A percentile compares a stretch with the other conserved stretches of the same genome.
These are phyloP conservation scores for Rhizodiscina lignyota DNA, from an alignment of 495 filamentous ascomycete species.

Conservation along the genomic window DNA sequence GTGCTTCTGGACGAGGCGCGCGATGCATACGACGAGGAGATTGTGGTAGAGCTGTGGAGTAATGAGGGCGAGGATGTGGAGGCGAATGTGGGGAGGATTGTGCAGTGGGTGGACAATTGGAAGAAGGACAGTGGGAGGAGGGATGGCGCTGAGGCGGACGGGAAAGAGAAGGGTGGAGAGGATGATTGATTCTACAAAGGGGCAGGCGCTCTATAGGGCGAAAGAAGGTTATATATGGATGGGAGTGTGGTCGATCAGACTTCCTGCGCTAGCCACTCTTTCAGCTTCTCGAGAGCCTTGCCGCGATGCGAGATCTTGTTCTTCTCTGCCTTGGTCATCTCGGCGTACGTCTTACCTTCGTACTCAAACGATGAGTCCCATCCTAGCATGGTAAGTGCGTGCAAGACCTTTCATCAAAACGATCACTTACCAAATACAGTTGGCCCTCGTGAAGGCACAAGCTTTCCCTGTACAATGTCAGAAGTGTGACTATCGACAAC, in stretches of 20 bases:
- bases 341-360: slow-evolving; percentile 84
- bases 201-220: no score
- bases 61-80: slow-evolving; percentile 71
- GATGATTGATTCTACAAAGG: no score
- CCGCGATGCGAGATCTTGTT: slow-evolving; percentile 84
- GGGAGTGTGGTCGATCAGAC: no score
- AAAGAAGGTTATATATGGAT: no score
- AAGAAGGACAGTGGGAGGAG: slow-evolving; percentile 36
- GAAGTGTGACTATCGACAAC: no score
- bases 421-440: slow-evolving; percentile 57
- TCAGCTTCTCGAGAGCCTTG: slow-evolving; percentile 71
- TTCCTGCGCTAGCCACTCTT: slow-evolving; percentile 51
- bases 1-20: slow-evolving; percentile 80
- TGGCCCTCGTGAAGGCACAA: slow-evolving; percentile 61
- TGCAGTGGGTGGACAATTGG: slow-evolving; percentile 70
- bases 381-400: slow-evolving; percentile 26
- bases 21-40: slow-evolving; percentile 72
- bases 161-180: background rate
- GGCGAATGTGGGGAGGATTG: slow-evolving; percentile 68
- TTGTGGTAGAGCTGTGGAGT: slow-evolving; percentile 80
- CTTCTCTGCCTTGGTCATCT: slow-evolving; percentile 89
- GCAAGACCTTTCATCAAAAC: slow-evolving; percentile 1
- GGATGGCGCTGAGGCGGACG: background rate
- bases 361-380: slow-evolving; percentile 98
- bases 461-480: slow-evolving; percentile 38